Percentiles rank a stretch among this genome's conserved stretches.
These are phyloP conservation scores for Styphnolobium japonicum DNA, from an alignment of 306 rosid genomes.

Conservation along the genomic window DNA sequence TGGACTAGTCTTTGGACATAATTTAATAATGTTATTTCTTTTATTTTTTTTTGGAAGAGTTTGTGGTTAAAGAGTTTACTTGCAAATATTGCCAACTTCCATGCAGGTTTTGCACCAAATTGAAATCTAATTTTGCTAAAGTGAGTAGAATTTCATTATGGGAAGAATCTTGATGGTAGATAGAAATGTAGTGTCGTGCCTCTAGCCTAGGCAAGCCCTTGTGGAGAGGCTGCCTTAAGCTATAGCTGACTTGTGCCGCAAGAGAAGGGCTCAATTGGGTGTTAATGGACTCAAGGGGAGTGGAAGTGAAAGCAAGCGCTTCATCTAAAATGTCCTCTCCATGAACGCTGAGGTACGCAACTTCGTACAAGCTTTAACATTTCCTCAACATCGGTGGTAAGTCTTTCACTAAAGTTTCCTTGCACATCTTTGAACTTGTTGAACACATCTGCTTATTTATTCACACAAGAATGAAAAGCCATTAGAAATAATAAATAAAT, in stretches of 20 bases:
- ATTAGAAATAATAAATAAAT: background rate
- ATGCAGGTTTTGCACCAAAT: slow-evolving; percentile 40
- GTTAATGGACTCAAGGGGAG: background rate
- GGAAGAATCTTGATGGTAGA: slow-evolving; percentile 37
- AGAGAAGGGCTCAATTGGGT: slow-evolving; percentile 11
- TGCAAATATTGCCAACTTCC: slow-evolving; percentile 30
- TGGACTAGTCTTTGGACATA: no score
- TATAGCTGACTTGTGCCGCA: slow-evolving; percentile 27
- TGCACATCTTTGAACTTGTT: slow-evolving; percentile 24
- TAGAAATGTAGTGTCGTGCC: slow-evolving; percentile 31
- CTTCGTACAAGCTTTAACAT: slow-evolving; percentile 51
- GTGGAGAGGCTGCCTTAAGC: slow-evolving; percentile 31
- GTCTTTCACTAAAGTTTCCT: slow-evolving; percentile 27
- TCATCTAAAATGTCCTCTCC: slow-evolving; percentile 48
- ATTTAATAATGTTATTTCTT: no score
- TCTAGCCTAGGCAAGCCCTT: slow-evolving; percentile 34
- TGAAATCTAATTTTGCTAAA: slow-evolving; percentile 53
- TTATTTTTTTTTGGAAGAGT: background rate
- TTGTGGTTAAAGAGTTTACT: background rate
- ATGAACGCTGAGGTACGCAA: slow-evolving; percentile 27
- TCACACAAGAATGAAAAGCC: background rate
- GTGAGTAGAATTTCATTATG: slow-evolving; percentile 29
- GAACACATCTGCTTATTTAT: slow-evolving; percentile 26
- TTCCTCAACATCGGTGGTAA: slow-evolving; percentile 17
- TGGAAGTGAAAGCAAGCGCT: slow-evolving; percentile 31